Conservation (phyloP, 371 early-diverging fungal species). For the Circinella minor region DNA sequence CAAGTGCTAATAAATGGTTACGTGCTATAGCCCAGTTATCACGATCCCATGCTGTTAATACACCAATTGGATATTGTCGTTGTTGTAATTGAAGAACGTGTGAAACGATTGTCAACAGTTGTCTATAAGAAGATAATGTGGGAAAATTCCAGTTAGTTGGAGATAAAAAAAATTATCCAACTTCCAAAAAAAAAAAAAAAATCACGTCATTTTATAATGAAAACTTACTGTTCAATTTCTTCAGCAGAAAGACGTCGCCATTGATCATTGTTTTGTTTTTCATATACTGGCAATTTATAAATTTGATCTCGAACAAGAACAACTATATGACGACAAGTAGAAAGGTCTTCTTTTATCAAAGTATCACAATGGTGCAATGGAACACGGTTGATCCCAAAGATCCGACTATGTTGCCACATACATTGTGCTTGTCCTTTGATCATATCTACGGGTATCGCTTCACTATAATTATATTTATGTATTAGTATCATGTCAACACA, state of each 20-base stretch:
- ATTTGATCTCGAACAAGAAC: conserved; percentile 80
- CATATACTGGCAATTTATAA: conserved; percentile 72
- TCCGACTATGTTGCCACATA: conserved; percentile 72
- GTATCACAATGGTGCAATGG: conserved; percentile 76
- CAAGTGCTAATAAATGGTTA: conserved; percentile 55
- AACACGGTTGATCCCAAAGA: conserved; percentile 82
- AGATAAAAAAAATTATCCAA: conserved; percentile 59
- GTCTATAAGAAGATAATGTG: conserved; percentile 5
- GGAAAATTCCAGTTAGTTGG: conserved; percentile 31
- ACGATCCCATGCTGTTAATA: conserved; percentile 86
- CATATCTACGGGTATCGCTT: conserved; percentile 60
- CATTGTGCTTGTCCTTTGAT: conserved; percentile 40
- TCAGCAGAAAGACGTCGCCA: conserved; percentile 56
- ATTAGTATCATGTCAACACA: too few species aligned
- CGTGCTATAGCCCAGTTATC: conserved; percentile 81
- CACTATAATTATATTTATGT: conserved; percentile 23
- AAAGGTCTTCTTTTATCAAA: conserved; percentile 53
- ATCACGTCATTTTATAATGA: too few species aligned
- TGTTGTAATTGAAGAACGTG: conserved; percentile 45
- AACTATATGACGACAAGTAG: conserved; percentile 67
- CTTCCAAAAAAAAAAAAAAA: neutral
- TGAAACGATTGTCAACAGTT: conserved; percentile 39
- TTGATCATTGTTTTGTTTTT: conserved; percentile 36
- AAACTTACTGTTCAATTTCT: conserved; percentile 74
- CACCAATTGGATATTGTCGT: conserved; percentile 64